Evolutionary conservation across 1,139 yeast genomes (phyloP).

Genomic region (Lodderomyces parapsilosis): DNA sequence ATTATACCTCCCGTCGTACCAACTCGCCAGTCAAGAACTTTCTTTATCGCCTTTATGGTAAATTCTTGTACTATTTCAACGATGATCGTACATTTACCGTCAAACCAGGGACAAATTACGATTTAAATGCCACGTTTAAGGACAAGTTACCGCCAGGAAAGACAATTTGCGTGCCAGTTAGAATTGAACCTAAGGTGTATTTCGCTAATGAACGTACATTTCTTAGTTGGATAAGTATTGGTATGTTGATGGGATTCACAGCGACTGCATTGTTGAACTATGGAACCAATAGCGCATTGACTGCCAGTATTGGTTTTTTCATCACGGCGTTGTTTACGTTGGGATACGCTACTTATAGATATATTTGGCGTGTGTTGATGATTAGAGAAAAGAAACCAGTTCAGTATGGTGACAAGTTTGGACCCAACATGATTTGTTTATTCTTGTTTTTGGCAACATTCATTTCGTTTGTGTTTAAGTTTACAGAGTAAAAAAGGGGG

Average conservation of each 20-base stretch:
- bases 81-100: slow-evolving; percentile 73
- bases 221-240: slow-evolving; percentile 74
- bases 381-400: slow-evolving; percentile 82
- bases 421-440: slow-evolving; percentile 81
- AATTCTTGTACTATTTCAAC: slow-evolving; percentile 49
- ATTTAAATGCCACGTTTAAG: slow-evolving; percentile 48
- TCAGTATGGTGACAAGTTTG: slow-evolving; percentile 82
- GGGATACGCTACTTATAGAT: slow-evolving; percentile 68
- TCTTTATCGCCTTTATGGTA: slow-evolving; percentile 33
- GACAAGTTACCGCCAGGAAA: slow-evolving; percentile 74
- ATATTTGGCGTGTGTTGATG: slow-evolving; percentile 78
- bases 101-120: slow-evolving; percentile 80
- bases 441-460: slow-evolving; percentile 73
- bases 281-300: slow-evolving; percentile 66
- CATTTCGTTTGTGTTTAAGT: slow-evolving; percentile 64
- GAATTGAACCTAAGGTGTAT: slow-evolving; percentile 83
- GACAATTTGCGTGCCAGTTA: slow-evolving; percentile 69
- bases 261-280: slow-evolving; percentile 69
- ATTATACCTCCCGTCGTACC: slow-evolving; percentile 26
- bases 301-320: slow-evolving; percentile 90
- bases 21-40: slow-evolving; percentile 33
- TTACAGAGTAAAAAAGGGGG: slow-evolving; percentile 23
- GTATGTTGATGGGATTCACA: slow-evolving; percentile 69
- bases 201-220: slow-evolving; percentile 83
- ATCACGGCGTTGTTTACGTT: slow-evolving; percentile 74